Conservation (phyloP, 805 yeast genomes). For the Lachancea nothofagi region DNA sequence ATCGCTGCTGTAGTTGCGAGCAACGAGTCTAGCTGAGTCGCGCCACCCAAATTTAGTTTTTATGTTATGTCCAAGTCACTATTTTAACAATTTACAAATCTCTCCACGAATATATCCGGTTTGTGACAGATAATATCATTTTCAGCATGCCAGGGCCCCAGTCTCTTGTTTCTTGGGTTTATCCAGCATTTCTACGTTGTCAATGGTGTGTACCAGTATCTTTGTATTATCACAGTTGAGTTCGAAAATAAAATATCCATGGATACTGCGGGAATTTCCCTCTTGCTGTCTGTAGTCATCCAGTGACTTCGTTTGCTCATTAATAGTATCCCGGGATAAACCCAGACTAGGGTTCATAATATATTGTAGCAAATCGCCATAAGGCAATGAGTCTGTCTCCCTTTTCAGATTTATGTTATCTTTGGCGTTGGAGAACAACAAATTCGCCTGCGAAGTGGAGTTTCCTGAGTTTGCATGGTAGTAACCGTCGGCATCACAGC, state of each 20-base stretch:
- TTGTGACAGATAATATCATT: neutral
- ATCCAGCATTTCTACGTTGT: conserved; percentile 57
- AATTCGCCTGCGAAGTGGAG: conserved; percentile 7
- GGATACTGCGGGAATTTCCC: conserved; percentile 21
- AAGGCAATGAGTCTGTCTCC: neutral
- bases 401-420: neutral
- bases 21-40: neutral
- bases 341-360: conserved; percentile 3
- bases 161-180: conserved; percentile 27
- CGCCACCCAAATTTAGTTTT: neutral
- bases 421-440: conserved; percentile 1
- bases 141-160: conserved; percentile 22
- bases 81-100: too few relatives aligned
- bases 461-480: conserved; percentile 2
- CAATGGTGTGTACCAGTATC: conserved; percentile 60
- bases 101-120: neutral
- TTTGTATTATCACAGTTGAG: conserved; percentile 49
- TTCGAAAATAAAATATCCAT: conserved; percentile 63
- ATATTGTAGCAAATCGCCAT: conserved; percentile 1
- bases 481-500: conserved; percentile 16
- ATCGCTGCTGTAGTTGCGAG: neutral
- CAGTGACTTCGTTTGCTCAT: neutral
- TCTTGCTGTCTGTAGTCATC: conserved; percentile 3
- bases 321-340: neutral
- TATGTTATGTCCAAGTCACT: neutral